phyloP scores from a whole-genome alignment of 2,329 filamentous ascomycete genomes.

The Stachybotrys chartarum region DNA sequence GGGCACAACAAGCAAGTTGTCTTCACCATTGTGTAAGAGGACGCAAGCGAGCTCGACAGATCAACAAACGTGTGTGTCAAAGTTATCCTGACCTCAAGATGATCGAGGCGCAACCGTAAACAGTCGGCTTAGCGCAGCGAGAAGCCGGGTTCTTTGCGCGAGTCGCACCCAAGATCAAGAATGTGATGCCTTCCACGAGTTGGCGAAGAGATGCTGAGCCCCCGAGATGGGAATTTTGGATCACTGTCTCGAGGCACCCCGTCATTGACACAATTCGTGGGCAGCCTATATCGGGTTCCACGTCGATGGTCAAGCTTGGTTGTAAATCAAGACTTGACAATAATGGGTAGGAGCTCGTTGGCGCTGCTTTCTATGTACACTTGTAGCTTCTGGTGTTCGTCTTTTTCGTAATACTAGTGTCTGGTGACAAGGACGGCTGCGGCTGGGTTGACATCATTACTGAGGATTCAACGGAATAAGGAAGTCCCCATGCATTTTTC shows the following conservation, averaged over 20 bases:
- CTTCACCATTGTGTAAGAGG: constrained; percentile 19
- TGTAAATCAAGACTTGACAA: too few species aligned
- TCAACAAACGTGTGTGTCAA: constrained; percentile 24
- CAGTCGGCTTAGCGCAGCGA: constrained; percentile 19
- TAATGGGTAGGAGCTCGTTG: too few species aligned
- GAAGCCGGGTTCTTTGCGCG: constrained; percentile 29
- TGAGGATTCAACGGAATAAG: too few species aligned
- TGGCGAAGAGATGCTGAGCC: constrained; percentile 28
- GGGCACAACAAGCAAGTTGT: constrained; percentile 20
- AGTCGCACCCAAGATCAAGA: constrained; percentile 21
- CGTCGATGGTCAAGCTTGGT: too few species aligned
- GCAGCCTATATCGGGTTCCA: not conserved
- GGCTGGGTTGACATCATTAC: too few species aligned
- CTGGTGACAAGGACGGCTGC: too few species aligned
- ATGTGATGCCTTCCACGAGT: constrained; percentile 23
- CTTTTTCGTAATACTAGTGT: too few species aligned
- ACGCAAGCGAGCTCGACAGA: constrained; percentile 8
- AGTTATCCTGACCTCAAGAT: constrained; percentile 27
- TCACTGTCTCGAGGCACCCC: constrained; percentile 25
- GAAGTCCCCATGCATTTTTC: too few species aligned
- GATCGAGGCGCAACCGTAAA: constrained; percentile 16
- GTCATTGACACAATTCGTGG: constrained; percentile 19
- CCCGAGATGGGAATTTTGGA: constrained; percentile 30
- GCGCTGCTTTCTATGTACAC: too few species aligned
- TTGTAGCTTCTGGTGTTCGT: too few species aligned